phyloP scores from a whole-genome alignment of 1,284 basidiomycete genomes.

The Fomes fomentarius region DNA sequence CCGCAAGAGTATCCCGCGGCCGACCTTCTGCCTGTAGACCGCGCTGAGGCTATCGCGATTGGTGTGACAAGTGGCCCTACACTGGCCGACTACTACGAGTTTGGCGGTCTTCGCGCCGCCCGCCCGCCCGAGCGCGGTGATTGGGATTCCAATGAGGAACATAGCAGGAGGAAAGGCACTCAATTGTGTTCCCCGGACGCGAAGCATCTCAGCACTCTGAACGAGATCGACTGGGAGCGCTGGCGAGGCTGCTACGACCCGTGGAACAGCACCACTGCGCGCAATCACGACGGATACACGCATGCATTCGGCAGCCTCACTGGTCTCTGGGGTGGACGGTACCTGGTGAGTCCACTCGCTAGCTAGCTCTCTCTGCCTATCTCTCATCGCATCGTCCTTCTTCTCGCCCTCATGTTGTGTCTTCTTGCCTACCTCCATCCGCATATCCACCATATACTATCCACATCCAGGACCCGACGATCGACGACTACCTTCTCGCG shows the following conservation, averaged over 20 bases:
- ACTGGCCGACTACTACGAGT: slow-evolving; percentile 61
- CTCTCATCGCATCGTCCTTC: too few species aligned
- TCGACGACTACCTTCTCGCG: slow-evolving; percentile 35
- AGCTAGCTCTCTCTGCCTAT: too few species aligned
- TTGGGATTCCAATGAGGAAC: slow-evolving; percentile 41
- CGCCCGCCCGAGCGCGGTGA: slow-evolving; percentile 31
- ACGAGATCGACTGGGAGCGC: slow-evolving; percentile 66
- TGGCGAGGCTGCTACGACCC: slow-evolving; percentile 51
- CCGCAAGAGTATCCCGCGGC: slow-evolving; percentile 47
- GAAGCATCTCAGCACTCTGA: slow-evolving; percentile 40
- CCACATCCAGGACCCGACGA: slow-evolving; percentile 38
- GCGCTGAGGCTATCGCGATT: slow-evolving; percentile 42
- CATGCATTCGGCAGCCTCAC: slow-evolving; percentile 50
- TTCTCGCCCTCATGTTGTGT: too few species aligned
- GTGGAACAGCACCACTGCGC: slow-evolving; percentile 35
- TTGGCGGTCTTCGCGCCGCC: slow-evolving; percentile 47
- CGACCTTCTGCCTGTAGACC: slow-evolving; percentile 47
- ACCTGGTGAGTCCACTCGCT: slow-evolving; percentile 51
- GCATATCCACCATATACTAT: too few species aligned
- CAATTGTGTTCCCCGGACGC: slow-evolving; percentile 25
- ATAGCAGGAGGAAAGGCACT: slow-evolving; percentile 28
- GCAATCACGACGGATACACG: slow-evolving; percentile 40
- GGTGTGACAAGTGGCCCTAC: slow-evolving; percentile 47
- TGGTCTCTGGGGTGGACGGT: slow-evolving; percentile 65
- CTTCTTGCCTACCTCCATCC: too few species aligned